Conservation (phyloP, 371 early-diverging fungal genomes). For the Mucor lusitanicus region DNA sequence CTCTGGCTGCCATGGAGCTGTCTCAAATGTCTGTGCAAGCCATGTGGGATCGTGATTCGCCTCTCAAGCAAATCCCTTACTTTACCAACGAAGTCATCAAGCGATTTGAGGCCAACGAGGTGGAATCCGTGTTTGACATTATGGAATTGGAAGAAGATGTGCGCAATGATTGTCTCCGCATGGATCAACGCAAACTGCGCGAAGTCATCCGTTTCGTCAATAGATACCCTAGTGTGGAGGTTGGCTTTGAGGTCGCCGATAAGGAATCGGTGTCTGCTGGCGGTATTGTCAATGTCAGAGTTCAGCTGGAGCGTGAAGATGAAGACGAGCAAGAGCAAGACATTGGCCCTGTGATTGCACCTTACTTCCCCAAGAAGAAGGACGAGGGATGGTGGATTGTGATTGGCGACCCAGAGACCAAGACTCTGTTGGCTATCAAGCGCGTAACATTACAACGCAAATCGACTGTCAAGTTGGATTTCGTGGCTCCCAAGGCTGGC, state of each 20-base stretch:
- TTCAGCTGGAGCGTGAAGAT: constrained; percentile 83
- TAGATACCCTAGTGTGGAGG: constrained; percentile 92
- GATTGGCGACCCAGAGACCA: constrained; percentile 78
- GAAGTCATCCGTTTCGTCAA: constrained; percentile 91
- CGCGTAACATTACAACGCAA: constrained; percentile 75
- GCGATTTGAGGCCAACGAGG: constrained; percentile 63
- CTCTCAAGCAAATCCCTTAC: constrained; percentile 91
- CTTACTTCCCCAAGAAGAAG: constrained; percentile 89
- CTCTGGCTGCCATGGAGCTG: constrained; percentile 92
- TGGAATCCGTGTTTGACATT: constrained; percentile 91
- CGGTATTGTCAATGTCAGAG: constrained; percentile 61
- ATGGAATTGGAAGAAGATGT: constrained; percentile 92
- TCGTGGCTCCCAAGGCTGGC: constrained; percentile 78
- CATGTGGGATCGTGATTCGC: constrained; percentile 93
- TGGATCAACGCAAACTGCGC: constrained; percentile 65
- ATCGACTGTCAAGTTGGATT: constrained; percentile 76
- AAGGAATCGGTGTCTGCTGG: constrained; percentile 64
- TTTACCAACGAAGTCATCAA: constrained; percentile 71
- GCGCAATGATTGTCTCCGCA: constrained; percentile 68
- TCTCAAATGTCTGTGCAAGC: constrained; percentile 97
- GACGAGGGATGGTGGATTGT: constrained; percentile 98
- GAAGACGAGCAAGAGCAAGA: constrained; percentile 66
- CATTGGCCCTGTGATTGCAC: constrained; percentile 82
- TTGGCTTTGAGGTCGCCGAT: constrained; percentile 71
- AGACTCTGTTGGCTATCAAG: constrained; percentile 89